Conservation (phyloP, 1,284 basidiomycete species). For the Heliocybe sulcata region DNA sequence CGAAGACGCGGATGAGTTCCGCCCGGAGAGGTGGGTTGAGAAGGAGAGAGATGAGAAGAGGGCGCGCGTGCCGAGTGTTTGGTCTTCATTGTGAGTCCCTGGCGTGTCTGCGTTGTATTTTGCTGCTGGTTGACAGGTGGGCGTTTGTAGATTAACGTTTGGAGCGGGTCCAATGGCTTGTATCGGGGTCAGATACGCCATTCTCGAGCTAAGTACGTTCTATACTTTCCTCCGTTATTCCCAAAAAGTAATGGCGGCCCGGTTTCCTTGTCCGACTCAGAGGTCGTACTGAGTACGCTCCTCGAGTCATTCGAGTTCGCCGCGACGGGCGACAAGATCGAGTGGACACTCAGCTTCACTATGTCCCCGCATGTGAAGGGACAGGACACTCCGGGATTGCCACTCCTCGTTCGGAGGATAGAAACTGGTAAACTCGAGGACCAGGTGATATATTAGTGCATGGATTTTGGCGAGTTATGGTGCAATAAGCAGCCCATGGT, state of each 20-base stretch:
- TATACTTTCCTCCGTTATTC: not conserved
- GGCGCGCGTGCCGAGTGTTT: slow-evolving; percentile 17
- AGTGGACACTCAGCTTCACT: not conserved
- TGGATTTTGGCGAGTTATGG: too few relatives aligned
- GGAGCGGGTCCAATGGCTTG: not conserved
- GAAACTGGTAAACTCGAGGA: too few relatives aligned
- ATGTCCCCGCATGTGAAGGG: not conserved
- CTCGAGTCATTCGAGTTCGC: not conserved
- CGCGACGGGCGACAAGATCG: not conserved
- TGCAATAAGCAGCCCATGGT: too few relatives aligned
- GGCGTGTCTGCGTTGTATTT: not conserved
- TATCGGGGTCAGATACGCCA: not conserved
- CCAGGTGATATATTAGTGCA: too few relatives aligned
- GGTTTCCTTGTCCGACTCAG: not conserved
- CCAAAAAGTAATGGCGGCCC: not conserved
- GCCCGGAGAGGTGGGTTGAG: slow-evolving; percentile 1
- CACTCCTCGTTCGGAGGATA: not conserved
- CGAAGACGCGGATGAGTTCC: not conserved
- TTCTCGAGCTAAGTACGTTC: not conserved
- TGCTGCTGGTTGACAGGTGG: too few relatives aligned
- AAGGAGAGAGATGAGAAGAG: slow-evolving; percentile 11
- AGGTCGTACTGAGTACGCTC: not conserved
- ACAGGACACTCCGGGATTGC: not conserved
- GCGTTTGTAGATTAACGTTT: not conserved
- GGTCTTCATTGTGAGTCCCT: slow-evolving; percentile 17